Evolutionary conservation across 768 basidiomycete species (phyloP), one percentile per base, ranked within the genome.

Genomic region (Lactarius sp.): DNA sequence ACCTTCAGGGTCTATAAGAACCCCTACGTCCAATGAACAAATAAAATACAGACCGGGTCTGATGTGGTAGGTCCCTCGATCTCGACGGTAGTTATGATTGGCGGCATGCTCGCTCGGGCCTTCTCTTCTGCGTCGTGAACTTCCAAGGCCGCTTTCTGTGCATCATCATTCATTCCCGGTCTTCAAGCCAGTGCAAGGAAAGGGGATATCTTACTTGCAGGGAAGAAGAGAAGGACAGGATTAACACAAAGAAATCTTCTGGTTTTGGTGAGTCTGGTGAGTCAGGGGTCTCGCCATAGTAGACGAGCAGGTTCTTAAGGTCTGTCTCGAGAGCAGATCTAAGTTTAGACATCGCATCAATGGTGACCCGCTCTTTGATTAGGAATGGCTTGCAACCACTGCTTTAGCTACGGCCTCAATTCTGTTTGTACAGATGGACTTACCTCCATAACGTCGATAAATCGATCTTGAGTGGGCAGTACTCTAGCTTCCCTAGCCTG

Each of bases 201-300:
- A 41, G 42, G 18, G 10, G 10, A 70, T 76, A 57, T 34, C 41
- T 56, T 65, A 86, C 88, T 82, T 86, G 85, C 20, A 94, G 77
- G 1, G 83, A 83, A 0, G 83, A 83, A 0, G 87, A 88, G 74
- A 94, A 93, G 0, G 85, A 82, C n/a, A 83, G 77, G 52, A 94
- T 80, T 59, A 86, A 74, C 0, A 80, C 82, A 69, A 97, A 95
- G 71, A 97, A 85, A 65, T 90, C 88, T 71, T 95, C 94, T 0
- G 89, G 83, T 69, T 87, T 92, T 3, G 81, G 80, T 1, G 84
- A 78, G 16, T 91, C 85, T 0, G 83, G 77, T 0, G 82, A 77
- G 56, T 85, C 82, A 2, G 85, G 81, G 58, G 79, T 79, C 71
- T 96, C 92, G 6, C 93, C 93, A 70, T 87, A 96, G 76, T 89